Base-by-base conservation (phyloP, 495 filamentous ascomycete species). In the Articulospora tetracladia region DNA sequence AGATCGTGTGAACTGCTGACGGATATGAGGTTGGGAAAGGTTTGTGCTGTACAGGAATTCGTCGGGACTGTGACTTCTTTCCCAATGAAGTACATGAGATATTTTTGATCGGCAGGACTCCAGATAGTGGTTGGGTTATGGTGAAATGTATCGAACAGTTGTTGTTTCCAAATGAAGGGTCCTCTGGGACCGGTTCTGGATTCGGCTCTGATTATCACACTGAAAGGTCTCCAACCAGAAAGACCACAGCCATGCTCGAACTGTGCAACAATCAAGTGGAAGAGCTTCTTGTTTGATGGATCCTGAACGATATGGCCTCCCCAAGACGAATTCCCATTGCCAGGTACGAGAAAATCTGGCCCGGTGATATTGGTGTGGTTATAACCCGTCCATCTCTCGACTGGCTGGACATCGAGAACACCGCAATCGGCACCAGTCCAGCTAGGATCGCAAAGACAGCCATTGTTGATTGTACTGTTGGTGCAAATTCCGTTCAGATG, bases 101-200 rank as follows among this genome's bases (percentile, higher is more conserved):
- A 74, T 26, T 57, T 67, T 12, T 55, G 28, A 53, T 76, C 74
- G 0, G 66, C 66, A 0, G 66, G 69, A 50, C 68, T 74, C 55
- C 68, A 76, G 11, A 77, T 46, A 1, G 70, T 68, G 0, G 67
- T 69, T 3, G 69, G 72, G 51, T 77, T 77, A 61, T 77, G 74
- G 13, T 60, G 69, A 26, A 77, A 76, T 0, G 70, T 61, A 1
- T 63, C 63, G 19, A 68, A 50, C 3, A 77, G 53, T n/a, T 68
- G 59, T 34, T 70, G 63, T 13, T 63, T 68, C 28, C 64, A 75
- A 23, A 51, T 41, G 49, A 75, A 77, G 1, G 74, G 75, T 0
- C 75, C 75, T 15, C 62, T 57, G 1, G 74, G 73, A 0, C 69
- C 70, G 1, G 66, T 71, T 1, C 50, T 55, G 7, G 75, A 73